Evolutionary conservation across 306 rosid genomes (phyloP).

Genomic region (Oxytropis ochrocephala): DNA sequence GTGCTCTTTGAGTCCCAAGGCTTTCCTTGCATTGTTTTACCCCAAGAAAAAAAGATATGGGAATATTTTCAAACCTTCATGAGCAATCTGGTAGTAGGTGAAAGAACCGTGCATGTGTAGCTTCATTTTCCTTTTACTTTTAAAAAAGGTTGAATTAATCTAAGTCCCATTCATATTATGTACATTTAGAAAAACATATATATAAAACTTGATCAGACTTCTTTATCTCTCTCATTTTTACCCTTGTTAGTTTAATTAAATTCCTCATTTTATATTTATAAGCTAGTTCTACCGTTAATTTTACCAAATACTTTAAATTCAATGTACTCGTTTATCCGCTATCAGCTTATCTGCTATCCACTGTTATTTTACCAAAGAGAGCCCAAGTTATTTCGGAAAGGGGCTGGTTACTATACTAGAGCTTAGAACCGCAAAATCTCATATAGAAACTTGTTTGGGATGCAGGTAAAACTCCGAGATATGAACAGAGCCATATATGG

Average conservation of each 20-base stretch:
- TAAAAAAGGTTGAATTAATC: background rate
- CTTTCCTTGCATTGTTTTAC: background rate
- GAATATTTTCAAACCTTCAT: background rate
- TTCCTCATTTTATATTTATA: too few relatives aligned
- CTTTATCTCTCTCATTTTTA: background rate
- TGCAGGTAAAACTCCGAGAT: background rate
- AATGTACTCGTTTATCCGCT: too few relatives aligned
- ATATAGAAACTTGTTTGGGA: background rate
- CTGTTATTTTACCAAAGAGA: too few relatives aligned
- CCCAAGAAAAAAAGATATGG: background rate
- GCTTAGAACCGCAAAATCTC: background rate
- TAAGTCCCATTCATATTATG: background rate
- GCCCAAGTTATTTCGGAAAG: background rate
- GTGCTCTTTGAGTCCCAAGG: background rate
- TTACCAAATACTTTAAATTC: too few relatives aligned
- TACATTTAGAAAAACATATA: background rate
- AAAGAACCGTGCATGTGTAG: background rate
- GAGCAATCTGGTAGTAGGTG: background rate
- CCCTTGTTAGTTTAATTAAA: too few relatives aligned
- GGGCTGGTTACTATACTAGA: background rate
- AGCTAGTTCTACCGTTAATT: too few relatives aligned
- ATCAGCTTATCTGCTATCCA: too few relatives aligned
- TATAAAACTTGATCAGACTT: background rate
- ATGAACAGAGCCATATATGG: background rate
- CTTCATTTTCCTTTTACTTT: background rate